Evolutionary conservation across 768 basidiomycete species (phyloP).

Genomic region (Rhizopogon vesiculosus): DNA sequence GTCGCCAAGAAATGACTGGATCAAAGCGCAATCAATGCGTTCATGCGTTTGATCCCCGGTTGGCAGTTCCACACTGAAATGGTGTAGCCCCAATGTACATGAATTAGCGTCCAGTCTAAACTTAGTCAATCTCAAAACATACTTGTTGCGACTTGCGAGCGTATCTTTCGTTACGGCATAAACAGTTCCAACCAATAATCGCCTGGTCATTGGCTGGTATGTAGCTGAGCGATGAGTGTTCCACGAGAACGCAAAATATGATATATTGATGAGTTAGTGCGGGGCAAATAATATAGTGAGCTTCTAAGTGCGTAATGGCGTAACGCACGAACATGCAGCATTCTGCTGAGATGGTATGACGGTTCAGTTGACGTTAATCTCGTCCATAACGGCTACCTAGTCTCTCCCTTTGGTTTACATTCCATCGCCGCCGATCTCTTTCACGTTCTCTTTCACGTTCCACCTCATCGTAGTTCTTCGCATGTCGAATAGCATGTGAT

Average conservation of each 20-base stretch:
- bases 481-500: constrained; percentile 12
- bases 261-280: constrained; percentile 1
- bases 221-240: constrained; percentile 3
- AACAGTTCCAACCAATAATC: constrained; percentile 10
- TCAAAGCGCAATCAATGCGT: neutral
- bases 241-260: constrained; percentile 3
- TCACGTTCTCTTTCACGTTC: constrained; percentile 30
- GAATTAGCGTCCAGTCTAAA: neutral
- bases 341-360: constrained; percentile 1
- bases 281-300: neutral
- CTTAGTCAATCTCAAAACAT: neutral
- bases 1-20: neutral
- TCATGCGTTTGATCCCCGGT: neutral
- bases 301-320: constrained; percentile 1
- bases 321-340: constrained; percentile 5
- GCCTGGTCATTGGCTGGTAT: constrained; percentile 7
- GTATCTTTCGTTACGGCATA: constrained; percentile 13
- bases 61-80: neutral
- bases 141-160: constrained; percentile 2
- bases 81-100: neutral
- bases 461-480: constrained; percentile 21
- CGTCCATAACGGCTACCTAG: constrained; percentile 15
- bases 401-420: constrained; percentile 38
- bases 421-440: constrained; percentile 50
- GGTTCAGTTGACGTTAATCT: constrained; percentile 9